Evolutionary conservation across 208 protist species (phyloP).

Genomic region (Leishmania aethiopica): DNA sequence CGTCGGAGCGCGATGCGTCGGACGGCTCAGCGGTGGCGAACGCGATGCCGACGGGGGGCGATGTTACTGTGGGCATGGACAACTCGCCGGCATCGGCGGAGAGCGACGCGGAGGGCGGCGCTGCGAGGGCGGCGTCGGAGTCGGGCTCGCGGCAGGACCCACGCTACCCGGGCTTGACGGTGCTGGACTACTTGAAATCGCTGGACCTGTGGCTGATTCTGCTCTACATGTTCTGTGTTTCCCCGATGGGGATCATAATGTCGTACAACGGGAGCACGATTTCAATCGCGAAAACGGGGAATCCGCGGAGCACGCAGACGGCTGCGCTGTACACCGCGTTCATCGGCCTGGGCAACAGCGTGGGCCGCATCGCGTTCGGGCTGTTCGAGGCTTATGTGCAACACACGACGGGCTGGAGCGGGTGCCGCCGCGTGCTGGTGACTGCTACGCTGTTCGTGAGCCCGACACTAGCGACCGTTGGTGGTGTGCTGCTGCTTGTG

Average conservation of each 20-base stretch:
- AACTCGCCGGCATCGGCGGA: not conserved
- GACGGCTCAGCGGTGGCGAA: not conserved
- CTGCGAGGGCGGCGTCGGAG: not conserved
- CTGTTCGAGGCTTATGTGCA: slow-evolving; percentile 59
- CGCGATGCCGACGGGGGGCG: not conserved
- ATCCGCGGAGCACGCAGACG: slow-evolving; percentile 27
- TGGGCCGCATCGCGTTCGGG: slow-evolving; percentile 56
- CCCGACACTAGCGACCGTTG: slow-evolving; percentile 35
- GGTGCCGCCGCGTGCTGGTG: slow-evolving; percentile 37
- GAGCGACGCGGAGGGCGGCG: not conserved
- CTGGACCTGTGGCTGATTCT: slow-evolving; percentile 56
- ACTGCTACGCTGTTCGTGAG: slow-evolving; percentile 35
- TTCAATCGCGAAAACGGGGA: slow-evolving; percentile 48
- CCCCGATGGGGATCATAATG: slow-evolving; percentile 42
- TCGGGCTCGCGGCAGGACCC: slow-evolving; percentile 40
- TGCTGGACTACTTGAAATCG: slow-evolving; percentile 41
- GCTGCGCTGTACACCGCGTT: slow-evolving; percentile 59
- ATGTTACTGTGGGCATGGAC: not conserved
- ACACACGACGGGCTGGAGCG: slow-evolving; percentile 30
- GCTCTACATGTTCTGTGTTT: slow-evolving; percentile 44
- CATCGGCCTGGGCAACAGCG: slow-evolving; percentile 49
- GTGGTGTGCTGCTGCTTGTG: slow-evolving; percentile 46
- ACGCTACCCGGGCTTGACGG: slow-evolving; percentile 30
- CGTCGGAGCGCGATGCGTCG: not conserved
- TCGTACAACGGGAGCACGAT: slow-evolving; percentile 62